phyloP scores from a whole-genome alignment of 495 filamentous ascomycete species.

The Xanthoparmelia taractica region DNA sequence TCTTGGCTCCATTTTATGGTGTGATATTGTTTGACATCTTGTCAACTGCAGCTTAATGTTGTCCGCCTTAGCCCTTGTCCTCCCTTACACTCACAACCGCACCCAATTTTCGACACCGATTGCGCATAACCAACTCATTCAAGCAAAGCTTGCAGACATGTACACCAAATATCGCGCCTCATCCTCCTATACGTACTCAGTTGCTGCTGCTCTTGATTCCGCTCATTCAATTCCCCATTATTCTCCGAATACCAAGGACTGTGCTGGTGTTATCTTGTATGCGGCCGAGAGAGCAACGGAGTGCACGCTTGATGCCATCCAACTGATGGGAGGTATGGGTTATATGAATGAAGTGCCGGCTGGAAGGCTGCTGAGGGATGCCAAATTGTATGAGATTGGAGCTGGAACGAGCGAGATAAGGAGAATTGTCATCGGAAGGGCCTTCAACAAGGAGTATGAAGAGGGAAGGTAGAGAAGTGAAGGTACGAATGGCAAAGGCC shows the following conservation, averaged over 20 bases:
- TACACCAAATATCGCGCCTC: conserved; percentile 85
- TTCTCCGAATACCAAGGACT: conserved; percentile 77
- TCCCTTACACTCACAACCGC: conserved; percentile 83
- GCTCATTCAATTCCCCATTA: conserved; percentile 48
- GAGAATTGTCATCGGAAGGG: conserved; percentile 88
- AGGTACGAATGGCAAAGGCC: background rate
- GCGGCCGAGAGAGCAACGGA: conserved; percentile 91
- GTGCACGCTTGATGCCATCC: conserved; percentile 81
- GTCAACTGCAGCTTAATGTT: conserved; percentile 69
- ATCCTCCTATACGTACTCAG: conserved; percentile 69
- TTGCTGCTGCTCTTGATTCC: conserved; percentile 69
- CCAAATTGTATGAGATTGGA: conserved; percentile 93
- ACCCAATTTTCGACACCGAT: conserved; percentile 86
- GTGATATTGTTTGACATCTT: background rate
- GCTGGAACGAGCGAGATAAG: conserved; percentile 92
- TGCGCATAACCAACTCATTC: conserved; percentile 86
- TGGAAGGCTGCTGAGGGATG: conserved; percentile 76
- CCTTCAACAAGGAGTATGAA: conserved; percentile 81
- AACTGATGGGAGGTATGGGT: conserved; percentile 90
- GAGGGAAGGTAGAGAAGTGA: conserved; percentile 25
- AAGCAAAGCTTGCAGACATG: conserved; percentile 94
- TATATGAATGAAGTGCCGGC: conserved; percentile 94
- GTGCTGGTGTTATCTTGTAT: conserved; percentile 88
- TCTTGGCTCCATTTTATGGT: background rate
- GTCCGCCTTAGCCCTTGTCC: conserved; percentile 73